Evolutionary conservation across 2,329 filamentous ascomycete species (phyloP), one percentile per base, ranked within the genome.

Genomic region (Aspergillus ibericus): DNA sequence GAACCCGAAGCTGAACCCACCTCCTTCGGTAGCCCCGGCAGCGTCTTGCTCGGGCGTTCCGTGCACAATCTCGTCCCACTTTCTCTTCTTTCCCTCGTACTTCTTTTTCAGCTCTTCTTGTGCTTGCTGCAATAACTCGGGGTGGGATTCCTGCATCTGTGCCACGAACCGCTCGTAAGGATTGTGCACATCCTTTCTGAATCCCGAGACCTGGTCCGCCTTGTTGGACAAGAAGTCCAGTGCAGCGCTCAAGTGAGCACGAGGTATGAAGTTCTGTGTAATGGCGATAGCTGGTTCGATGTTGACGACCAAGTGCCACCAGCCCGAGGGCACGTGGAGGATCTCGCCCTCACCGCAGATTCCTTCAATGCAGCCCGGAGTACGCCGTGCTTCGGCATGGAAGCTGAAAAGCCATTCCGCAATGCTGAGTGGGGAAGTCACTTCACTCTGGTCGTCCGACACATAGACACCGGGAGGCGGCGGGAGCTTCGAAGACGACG

Each of bases 271-370:
- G 72, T 98, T 98, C 73, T 98, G 93, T 7, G 93, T 98, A 63
- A 98, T 83, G 4, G 93, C 95, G 63, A 98, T 90, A 44, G 90
- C 89, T 12, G 85, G 83, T 66, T 92, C 89, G 1, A 96, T 79
- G 70, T 98, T 98, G 47, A 98, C 88, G 9, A 98, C 95, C 32
- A 98, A 80, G 80, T 98, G 93, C 88, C 95, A 98, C 93, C 93
- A 98, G 5, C 93, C 93, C 53, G 89, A 92, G 0, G 95, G 93
- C 5, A 98, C 93, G 71, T 97, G 91, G 51, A 98, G 77, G 15
- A 98, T 88, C 74, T 98, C 95, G 2, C 93, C 93, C 42, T 87
- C 85, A 13, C 80, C 77, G 71, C 93, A 98, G 27, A 98, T 87
- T 0, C 92, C 93, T 76, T 98, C 93, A 29, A 89, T 76, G 68